phyloP scores from a whole-genome alignment of 75 land plant genomes.

The Cunninghamia lanceolata region DNA sequence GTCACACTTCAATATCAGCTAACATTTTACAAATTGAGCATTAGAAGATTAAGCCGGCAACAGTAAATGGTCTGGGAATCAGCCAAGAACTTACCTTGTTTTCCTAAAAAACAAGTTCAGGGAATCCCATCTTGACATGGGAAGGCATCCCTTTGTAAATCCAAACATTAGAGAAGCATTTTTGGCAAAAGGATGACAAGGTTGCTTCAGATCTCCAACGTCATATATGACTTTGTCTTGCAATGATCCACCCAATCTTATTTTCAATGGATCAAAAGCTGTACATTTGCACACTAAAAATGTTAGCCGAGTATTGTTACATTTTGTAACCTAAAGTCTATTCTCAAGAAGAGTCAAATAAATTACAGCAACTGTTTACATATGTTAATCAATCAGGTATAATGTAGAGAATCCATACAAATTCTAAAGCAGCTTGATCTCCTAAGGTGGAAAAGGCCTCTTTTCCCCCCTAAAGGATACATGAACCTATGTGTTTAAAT shows the following conservation, averaged over 20 bases:
- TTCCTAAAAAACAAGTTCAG: slow-evolving; percentile 62
- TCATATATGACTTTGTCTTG: slow-evolving; percentile 87
- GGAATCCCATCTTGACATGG: slow-evolving; percentile 82
- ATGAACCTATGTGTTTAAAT: background rate
- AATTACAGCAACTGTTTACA: background rate
- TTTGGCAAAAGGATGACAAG: slow-evolving; percentile 52
- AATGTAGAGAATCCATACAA: background rate
- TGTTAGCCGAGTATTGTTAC: no score
- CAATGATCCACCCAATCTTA: slow-evolving; percentile 87
- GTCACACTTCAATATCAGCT: background rate
- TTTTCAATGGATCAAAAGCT: slow-evolving; percentile 72
- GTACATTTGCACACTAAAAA: slow-evolving; percentile 5
- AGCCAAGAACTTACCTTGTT: slow-evolving; percentile 42
- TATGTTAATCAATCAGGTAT: background rate
- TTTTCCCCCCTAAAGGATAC: background rate
- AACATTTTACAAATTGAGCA: background rate
- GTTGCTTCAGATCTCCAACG: slow-evolving; percentile 26
- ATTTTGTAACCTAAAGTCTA: background rate
- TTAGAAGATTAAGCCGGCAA: background rate
- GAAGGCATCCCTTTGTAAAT: slow-evolving; percentile 79
- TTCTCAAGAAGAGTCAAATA: background rate
- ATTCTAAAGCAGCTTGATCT: background rate
- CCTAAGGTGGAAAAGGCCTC: background rate
- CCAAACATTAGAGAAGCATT: slow-evolving; percentile 65
- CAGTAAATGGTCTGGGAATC: background rate